phyloP scores from a whole-genome alignment of 2,329 filamentous ascomycete species.

The Cladosporium cucumerinum region DNA sequence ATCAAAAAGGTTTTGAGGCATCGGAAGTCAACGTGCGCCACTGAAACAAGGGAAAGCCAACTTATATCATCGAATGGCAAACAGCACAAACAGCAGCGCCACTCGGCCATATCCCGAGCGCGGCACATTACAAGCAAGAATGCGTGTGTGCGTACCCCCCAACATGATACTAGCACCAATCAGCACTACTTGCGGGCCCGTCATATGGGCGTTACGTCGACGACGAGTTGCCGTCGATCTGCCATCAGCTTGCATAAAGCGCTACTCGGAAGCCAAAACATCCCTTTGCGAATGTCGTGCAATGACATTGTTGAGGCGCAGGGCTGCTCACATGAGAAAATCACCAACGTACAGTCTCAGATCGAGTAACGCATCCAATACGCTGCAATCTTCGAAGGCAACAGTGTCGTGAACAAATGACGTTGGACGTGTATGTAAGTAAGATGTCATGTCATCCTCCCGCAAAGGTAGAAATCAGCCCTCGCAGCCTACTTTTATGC shows the following conservation, averaged over 20 bases:
- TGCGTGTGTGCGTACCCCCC: background rate
- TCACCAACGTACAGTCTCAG: background rate
- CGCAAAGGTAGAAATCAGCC: background rate
- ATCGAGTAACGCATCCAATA: background rate
- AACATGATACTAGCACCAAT: background rate
- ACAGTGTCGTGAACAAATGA: background rate
- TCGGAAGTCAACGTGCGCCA: background rate
- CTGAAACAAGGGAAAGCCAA: background rate
- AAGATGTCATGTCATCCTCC: background rate
- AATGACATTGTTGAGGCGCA: background rate
- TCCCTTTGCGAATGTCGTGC: background rate
- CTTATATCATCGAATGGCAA: background rate
- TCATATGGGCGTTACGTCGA: background rate
- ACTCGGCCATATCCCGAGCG: background rate
- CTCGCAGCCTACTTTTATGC: background rate
- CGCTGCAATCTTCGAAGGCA: background rate
- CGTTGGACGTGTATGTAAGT: background rate
- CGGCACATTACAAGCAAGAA: background rate
- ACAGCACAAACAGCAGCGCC: background rate
- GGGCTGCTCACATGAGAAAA: background rate
- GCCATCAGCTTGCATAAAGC: background rate
- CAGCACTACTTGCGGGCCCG: background rate
- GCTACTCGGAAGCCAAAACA: background rate
- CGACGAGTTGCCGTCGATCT: background rate
- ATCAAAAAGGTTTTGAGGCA: background rate